Evolutionary conservation across 192 early-diverging fungal species (phyloP).

Genomic region (Funneliformis geosporum): DNA sequence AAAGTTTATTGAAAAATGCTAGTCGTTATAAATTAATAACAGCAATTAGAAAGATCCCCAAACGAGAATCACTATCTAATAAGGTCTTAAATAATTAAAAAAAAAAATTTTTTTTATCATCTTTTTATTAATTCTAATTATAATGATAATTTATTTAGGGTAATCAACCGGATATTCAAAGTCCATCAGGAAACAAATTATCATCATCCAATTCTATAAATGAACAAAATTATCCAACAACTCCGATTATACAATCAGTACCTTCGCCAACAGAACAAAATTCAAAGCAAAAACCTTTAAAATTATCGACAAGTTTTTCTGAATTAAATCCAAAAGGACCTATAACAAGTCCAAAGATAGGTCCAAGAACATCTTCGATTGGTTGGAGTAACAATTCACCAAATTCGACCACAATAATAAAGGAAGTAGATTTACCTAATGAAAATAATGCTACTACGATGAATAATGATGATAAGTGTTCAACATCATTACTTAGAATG

Average conservation of each 20-base stretch:
- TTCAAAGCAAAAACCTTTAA: not conserved
- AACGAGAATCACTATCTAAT: slow-evolving; percentile 8
- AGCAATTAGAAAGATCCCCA: slow-evolving; percentile 24
- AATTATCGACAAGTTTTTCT: not conserved
- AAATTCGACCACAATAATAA: not conserved
- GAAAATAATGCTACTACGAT: not conserved
- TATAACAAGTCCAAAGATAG: not conserved
- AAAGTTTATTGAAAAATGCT: not conserved
- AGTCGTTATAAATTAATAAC: slow-evolving; percentile 11
- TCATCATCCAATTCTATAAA: not conserved
- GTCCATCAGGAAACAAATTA: not conserved
- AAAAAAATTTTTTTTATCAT: not conserved
- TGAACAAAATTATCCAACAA: slow-evolving; percentile 18
- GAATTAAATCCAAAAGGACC: not conserved
- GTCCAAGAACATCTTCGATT: slow-evolving; percentile 14
- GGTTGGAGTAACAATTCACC: not conserved
- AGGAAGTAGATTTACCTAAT: not conserved
- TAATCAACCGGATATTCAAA: not conserved
- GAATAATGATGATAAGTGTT: not conserved
- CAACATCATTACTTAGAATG: not conserved
- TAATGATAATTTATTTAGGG: not conserved
- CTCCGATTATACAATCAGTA: not conserved
- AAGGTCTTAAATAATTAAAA: not conserved
- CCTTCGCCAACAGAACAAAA: not conserved
- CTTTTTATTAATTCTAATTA: not conserved